phyloP scores from a whole-genome alignment of 352 stramenopile species.

The Pythium brassicae region DNA sequence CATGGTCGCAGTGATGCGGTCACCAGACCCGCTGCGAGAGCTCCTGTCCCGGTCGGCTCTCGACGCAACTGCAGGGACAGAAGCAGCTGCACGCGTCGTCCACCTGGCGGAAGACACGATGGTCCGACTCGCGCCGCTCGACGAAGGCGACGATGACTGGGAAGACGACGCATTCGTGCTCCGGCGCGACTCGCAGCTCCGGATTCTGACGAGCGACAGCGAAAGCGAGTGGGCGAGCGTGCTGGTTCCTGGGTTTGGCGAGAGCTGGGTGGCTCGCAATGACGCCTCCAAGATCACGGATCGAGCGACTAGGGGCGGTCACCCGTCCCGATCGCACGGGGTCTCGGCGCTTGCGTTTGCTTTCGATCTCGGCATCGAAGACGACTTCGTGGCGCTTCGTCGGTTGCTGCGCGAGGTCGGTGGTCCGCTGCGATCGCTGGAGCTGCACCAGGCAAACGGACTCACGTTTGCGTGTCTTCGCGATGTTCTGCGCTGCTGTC shows the following conservation, averaged over 20 bases:
- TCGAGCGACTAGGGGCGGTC: no score
- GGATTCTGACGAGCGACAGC: not conserved
- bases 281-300: not conserved
- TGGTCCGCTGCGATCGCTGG: not conserved
- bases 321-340: not conserved
- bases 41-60: not conserved
- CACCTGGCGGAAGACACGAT: not conserved
- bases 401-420: constrained; percentile 1
- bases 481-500: constrained; percentile 1
- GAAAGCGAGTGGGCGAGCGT: not conserved
- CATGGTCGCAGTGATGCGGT: constrained; percentile 5
- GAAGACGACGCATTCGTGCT: constrained; percentile 2
- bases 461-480: not conserved
- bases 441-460: constrained; percentile 5
- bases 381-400: constrained; percentile 1
- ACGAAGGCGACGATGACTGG: constrained; percentile 4
- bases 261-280: not conserved
- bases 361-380: constrained; percentile 3
- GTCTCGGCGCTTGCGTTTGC: constrained; percentile 4
- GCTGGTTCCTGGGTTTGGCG: constrained; percentile 4
- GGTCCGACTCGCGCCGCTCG: constrained; percentile 1
- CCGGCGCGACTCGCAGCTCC: not conserved
- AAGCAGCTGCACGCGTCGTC: not conserved
- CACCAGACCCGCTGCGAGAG: not conserved
- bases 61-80: not conserved